Conservation (phyloP, 495 filamentous ascomycete genomes). For the Podospora pseudopauciseta region DNA sequence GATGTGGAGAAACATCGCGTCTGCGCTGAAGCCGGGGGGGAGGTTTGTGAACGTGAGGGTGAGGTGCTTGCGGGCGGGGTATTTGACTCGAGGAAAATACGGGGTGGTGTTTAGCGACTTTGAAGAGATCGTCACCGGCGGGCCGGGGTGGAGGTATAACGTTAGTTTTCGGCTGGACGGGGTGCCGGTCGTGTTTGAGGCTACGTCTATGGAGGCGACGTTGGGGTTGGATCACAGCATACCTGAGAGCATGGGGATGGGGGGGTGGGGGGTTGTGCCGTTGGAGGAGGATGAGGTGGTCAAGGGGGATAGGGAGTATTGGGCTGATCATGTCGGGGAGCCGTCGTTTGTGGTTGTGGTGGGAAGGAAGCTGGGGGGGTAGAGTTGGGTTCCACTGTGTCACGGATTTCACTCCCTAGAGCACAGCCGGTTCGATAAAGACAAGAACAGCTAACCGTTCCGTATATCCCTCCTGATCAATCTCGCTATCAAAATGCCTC, state of each 20-base stretch:
- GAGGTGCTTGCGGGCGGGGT: conserved; percentile 11
- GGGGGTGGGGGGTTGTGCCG: conserved; percentile 20
- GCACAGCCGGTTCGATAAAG: no score
- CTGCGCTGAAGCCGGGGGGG: conserved; percentile 30
- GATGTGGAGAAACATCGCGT: conserved; percentile 31
- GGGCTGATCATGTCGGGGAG: conserved; percentile 26
- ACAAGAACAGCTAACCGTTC: no score
- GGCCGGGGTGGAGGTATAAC: conserved; percentile 18
- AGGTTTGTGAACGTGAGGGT: conserved; percentile 25
- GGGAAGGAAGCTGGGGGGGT: background rate
- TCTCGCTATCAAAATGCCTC: no score
- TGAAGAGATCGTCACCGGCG: conserved; percentile 20
- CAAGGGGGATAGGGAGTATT: conserved; percentile 25
- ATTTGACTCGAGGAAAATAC: conserved; percentile 21
- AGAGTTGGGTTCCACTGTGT: background rate
- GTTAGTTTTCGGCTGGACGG: conserved; percentile 1
- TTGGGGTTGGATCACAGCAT: conserved; percentile 21
- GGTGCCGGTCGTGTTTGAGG: conserved; percentile 22
- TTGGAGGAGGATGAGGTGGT: conserved; percentile 22
- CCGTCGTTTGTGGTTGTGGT: conserved; percentile 21
- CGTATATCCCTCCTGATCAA: no score
- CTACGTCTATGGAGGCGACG: conserved; percentile 4
- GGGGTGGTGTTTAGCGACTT: conserved; percentile 16
- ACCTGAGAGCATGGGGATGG: conserved; percentile 18
- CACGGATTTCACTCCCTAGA: no score